These are phyloP conservation scores for Cordyceps cateniannulata DNA, from an alignment of 2,329 filamentous ascomycete genomes.

Conservation along the genomic window DNA sequence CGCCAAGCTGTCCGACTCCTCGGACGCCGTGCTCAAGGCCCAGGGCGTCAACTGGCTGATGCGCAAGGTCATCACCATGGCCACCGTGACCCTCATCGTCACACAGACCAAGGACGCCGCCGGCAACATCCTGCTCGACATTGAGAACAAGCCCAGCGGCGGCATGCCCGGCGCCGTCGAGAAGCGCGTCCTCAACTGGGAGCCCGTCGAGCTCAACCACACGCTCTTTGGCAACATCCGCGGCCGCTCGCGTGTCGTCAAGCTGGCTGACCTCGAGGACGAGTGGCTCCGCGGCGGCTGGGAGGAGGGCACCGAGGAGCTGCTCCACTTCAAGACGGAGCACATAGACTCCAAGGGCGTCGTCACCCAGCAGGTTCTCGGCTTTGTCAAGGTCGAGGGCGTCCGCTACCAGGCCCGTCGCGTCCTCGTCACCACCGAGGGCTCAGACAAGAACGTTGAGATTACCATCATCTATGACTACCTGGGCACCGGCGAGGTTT, in stretches of 20 bases:
- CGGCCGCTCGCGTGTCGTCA: constrained; percentile 15
- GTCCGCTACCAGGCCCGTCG: constrained; percentile 12
- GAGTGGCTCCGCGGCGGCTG: constrained; percentile 17
- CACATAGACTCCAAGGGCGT: constrained; percentile 14
- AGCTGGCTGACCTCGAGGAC: constrained; percentile 12
- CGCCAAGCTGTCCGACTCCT: constrained; percentile 15
- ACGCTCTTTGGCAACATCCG: constrained; percentile 17
- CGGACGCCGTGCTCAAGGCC: constrained; percentile 16
- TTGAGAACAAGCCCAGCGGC: constrained; percentile 15
- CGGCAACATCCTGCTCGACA: constrained; percentile 15
- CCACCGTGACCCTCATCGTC: constrained; percentile 15
- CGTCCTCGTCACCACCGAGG: constrained; percentile 12
- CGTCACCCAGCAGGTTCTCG: constrained; percentile 11
- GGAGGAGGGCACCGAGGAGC: constrained; percentile 16
- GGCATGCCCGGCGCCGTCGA: constrained; percentile 14
- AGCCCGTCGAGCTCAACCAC: constrained; percentile 16
- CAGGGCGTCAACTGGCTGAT: constrained; percentile 18
- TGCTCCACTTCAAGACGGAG: constrained; percentile 15
- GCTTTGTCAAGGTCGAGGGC: constrained; percentile 8
- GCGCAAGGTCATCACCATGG: constrained; percentile 18
- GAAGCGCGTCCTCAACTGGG: constrained; percentile 16
- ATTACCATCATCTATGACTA: constrained; percentile 12
- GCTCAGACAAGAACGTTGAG: constrained; percentile 9
- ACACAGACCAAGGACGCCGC: constrained; percentile 13
- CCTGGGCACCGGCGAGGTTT: constrained; percentile 8